Evolutionary conservation across 371 early-diverging fungal genomes (phyloP).

Genomic region (Mucor velutinosus): DNA sequence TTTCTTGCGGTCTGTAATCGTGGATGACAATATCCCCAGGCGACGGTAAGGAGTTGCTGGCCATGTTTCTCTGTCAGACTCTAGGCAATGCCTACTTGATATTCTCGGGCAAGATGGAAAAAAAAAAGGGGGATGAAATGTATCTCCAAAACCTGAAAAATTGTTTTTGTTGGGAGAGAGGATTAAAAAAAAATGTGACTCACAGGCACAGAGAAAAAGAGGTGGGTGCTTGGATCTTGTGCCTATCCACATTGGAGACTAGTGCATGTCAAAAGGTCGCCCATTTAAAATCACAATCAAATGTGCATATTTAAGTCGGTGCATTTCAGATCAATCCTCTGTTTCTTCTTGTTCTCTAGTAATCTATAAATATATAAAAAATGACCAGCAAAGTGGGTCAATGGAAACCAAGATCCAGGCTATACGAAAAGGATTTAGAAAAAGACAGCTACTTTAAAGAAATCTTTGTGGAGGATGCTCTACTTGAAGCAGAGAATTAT

Average conservation of each 20-base stretch:
- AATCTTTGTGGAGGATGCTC: neutral
- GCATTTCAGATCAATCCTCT: neutral
- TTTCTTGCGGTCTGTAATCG: slow-evolving; percentile 39
- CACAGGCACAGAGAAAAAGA: neutral
- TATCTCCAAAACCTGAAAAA: neutral
- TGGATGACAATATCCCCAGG: slow-evolving; percentile 55
- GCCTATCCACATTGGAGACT: neutral
- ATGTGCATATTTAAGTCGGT: neutral
- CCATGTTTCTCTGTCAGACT: neutral
- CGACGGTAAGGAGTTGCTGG: slow-evolving; percentile 2
- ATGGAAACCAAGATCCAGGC: neutral
- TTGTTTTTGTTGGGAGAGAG: neutral
- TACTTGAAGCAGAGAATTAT: neutral
- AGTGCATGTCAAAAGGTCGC: neutral
- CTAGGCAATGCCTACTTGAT: neutral
- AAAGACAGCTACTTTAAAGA: neutral
- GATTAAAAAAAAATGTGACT: slow-evolving; percentile 2
- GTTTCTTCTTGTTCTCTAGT: neutral
- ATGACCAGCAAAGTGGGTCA: slow-evolving; percentile 1
- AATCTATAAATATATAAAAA: neutral
- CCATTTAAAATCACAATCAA: neutral
- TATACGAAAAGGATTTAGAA: neutral
- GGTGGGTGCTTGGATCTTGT: neutral
- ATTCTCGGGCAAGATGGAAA: neutral
- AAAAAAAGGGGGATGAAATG: neutral